These are phyloP conservation scores for Daldinia grandis DNA, from an alignment of 495 filamentous ascomycete species.

Conservation along the genomic window DNA sequence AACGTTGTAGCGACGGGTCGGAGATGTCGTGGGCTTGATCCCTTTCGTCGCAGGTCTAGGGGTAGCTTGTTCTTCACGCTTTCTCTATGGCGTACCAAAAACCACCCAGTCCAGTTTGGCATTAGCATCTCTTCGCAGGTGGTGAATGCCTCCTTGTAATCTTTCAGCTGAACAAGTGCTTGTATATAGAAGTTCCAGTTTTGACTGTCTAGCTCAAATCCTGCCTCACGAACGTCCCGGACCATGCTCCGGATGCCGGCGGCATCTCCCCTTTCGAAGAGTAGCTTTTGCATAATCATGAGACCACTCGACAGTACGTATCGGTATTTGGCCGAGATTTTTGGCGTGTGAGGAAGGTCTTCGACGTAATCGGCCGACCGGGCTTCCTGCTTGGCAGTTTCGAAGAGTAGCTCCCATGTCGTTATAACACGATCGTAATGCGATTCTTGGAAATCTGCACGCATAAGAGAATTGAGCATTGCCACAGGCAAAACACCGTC, in stretches of 20 bases:
- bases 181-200: constrained; percentile 71
- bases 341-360: constrained; percentile 26
- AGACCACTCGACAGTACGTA: constrained; percentile 67
- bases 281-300: constrained; percentile 66
- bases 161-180: constrained; percentile 53
- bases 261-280: constrained; percentile 57
- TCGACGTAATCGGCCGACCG: constrained; percentile 41
- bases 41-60: constrained; percentile 49
- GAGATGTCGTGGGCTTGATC: constrained; percentile 42
- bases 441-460: constrained; percentile 61
- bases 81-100: constrained; percentile 29
- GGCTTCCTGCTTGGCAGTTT: constrained; percentile 59
- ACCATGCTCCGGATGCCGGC: constrained; percentile 60
- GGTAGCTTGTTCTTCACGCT: constrained; percentile 41
- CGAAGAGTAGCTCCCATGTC: constrained; percentile 70
- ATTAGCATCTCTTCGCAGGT: constrained; percentile 78
- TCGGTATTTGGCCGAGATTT: constrained; percentile 62
- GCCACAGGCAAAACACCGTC: constrained; percentile 57
- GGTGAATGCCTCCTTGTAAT: constrained; percentile 64
- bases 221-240: constrained; percentile 59
- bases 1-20: constrained; percentile 53
- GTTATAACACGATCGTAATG: constrained; percentile 67
- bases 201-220: constrained; percentile 71
- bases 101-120: constrained; percentile 78
- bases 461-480: constrained; percentile 73